Percentiles rank a stretch among this genome's conserved stretches.
Conservation (phyloP, 257 asterid genomes). For the Solanum peruvianum region DNA sequence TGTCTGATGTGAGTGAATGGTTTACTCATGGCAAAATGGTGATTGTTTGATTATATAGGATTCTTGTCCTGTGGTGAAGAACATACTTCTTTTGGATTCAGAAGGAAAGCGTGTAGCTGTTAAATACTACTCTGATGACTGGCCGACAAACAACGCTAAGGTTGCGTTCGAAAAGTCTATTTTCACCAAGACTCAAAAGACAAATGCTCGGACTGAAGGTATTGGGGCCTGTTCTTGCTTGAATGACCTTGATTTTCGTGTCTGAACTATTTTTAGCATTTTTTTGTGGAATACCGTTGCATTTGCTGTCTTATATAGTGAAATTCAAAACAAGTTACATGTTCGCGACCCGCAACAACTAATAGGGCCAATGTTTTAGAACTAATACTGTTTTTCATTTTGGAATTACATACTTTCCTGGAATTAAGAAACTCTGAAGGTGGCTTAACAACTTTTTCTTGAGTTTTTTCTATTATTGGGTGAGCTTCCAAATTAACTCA, state of each 20-base stretch:
- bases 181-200: slow-evolving; percentile 82
- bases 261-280: background rate
- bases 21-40: background rate
- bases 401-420: background rate
- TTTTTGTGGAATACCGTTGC: background rate
- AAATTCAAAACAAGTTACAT: background rate
- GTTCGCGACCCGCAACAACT: background rate
- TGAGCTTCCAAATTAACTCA: no score
- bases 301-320: background rate
- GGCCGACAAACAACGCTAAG: slow-evolving; percentile 76
- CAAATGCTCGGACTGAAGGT: slow-evolving; percentile 95
- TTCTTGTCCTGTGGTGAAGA: slow-evolving; percentile 76
- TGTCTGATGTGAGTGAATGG: background rate
- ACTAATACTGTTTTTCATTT: background rate
- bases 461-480: background rate
- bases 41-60: slow-evolving; percentile 40
- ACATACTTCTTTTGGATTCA: slow-evolving; percentile 83
- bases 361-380: background rate
- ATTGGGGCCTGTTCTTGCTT: background rate
- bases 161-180: slow-evolving; percentile 77
- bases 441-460: background rate
- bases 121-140: slow-evolving; percentile 81
- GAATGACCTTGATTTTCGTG: background rate
- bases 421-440: background rate
- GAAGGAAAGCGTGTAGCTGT: slow-evolving; percentile 98